These are phyloP conservation scores for Hypomyces rosellus DNA, from an alignment of 2,329 filamentous ascomycete species.

Conservation along the genomic window DNA sequence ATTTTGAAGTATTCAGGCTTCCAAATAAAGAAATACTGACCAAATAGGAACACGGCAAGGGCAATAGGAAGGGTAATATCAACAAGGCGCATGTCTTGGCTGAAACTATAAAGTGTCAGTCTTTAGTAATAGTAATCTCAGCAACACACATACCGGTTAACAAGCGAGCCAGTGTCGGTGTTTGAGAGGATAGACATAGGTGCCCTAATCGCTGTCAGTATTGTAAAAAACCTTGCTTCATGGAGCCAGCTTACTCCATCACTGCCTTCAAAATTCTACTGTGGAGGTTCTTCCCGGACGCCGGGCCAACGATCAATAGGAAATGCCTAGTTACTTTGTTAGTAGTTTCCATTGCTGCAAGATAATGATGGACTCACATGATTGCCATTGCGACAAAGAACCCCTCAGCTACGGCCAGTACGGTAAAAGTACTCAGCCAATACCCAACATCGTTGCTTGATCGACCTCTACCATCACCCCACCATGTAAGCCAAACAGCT, in stretches of 20 bases:
- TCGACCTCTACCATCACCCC: slow-evolving; percentile 23
- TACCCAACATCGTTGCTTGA: slow-evolving; percentile 21
- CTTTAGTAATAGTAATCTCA: neutral
- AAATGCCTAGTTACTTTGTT: slow-evolving; percentile 15
- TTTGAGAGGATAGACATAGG: slow-evolving; percentile 23
- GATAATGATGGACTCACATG: slow-evolving; percentile 13
- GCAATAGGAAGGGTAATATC: slow-evolving; percentile 31
- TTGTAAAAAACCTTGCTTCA: neutral
- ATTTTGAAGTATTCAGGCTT: neutral
- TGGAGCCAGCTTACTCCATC: slow-evolving; percentile 15
- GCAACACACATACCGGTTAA: slow-evolving; percentile 19
- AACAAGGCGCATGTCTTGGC: slow-evolving; percentile 36
- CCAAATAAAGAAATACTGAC: slow-evolving; percentile 5
- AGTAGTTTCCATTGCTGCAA: neutral
- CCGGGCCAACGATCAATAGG: slow-evolving; percentile 20
- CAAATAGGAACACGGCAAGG: slow-evolving; percentile 21
- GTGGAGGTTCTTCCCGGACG: slow-evolving; percentile 21
- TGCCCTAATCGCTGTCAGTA: slow-evolving; percentile 14
- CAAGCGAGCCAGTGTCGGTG: slow-evolving; percentile 21
- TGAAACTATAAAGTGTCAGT: slow-evolving; percentile 25
- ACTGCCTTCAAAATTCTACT: slow-evolving; percentile 18
- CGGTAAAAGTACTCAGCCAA: slow-evolving; percentile 24
- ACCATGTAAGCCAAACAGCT: slow-evolving; percentile 27
- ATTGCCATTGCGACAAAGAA: slow-evolving; percentile 21
- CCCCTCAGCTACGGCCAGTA: slow-evolving; percentile 19